Base-by-base conservation (phyloP, 2,329 filamentous ascomycete genomes). In the Sphaerulina vaccinii region DNA sequence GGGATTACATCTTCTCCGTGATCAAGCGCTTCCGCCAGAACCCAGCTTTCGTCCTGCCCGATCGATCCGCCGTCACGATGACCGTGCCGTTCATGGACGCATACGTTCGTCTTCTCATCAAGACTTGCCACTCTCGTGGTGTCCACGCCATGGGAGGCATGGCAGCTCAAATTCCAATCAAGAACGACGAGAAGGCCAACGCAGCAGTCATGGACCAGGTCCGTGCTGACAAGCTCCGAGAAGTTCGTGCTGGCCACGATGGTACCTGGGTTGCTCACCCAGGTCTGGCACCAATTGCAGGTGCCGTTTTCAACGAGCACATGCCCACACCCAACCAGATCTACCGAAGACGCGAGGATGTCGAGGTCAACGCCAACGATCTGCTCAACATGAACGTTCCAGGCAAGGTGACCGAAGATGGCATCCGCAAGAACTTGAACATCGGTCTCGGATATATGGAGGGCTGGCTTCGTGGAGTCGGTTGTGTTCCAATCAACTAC, bases 21-120 rank as follows among this genome's bases (percentile, higher is more conserved):
- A 97, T 99, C 80, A 99, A 99, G 83, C 96, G 95, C 75, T 96
- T 97, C 87, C 89, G 93, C 70, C 84, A 96, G 68, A 93, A 96
- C 79, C 79, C 88, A 65, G 85, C 86, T 75, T 97, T 97, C 70
- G 84, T 97, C 51, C 85, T 99, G 16, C 93, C 93, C 22, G 92
- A 99, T 72, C 88, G 93, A 56, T 86, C 86, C 49, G 80, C 83
- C 55, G 90, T 99, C 49, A 99, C 93, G 63, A 97, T 99, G 93
- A 97, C 91, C 10, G 87, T 92, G 1, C 93, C 93, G 10, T 99
- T 99, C 76, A 97, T 99, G 93, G 84, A 97, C 63, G 84, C 93
- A 42, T 99, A 99, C 68, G 89, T 97, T 67, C 95, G 93, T 75
- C 84, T 97, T 35, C 83, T 99, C 61, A 96, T 99, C 75, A 92